Evolutionary conservation across 2,329 filamentous ascomycete species (phyloP), one percentile per base, ranked within the genome.

Genomic region (Orbilia javanica): DNA sequence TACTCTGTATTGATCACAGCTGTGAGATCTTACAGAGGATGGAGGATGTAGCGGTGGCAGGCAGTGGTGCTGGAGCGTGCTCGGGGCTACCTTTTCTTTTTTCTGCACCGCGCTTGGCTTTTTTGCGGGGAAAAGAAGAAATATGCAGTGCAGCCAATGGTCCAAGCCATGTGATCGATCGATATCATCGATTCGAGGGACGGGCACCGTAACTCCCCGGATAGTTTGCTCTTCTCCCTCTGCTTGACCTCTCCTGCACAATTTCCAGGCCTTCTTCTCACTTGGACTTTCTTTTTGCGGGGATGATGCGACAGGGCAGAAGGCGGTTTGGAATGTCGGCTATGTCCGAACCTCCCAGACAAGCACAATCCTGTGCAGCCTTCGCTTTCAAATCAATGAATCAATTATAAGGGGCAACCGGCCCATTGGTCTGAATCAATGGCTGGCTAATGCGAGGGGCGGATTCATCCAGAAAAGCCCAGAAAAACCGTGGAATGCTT

Each of bases 61-160:
- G 13, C 4, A 11, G 11, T 39, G 11, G 42, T 57, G 62, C 18
- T 64, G 64, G 15, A 31, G 65, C 22, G 71, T 39, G 57, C n/a
- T 46, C 27, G 42, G 55, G 53, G 53, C 48, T 29, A 31, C 20
- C 6, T 29, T 75, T 75, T 75, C 55, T 64, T 75, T 75, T 74
- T 75, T 42, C 52, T 42, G 50, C 48, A 34, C 18, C 15, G 36
- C 27, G 63, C 72, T 76, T 76, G 72, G 72, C 72, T 60, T 69
- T 75, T 75, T 75, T 76, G 72, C 72, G 72, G 72, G 72, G 72
- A 76, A 76, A 67, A 70, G 64, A 75, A 75, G 71, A 67, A 75
- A 75, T 69, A 44, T 67, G 64, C 25, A 39, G 64, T 52, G 29
- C 31, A 53, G 44, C 63, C 50, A 52, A 50, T 39, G 27, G 34